Base-by-base conservation (phyloP, 2,329 filamentous ascomycete species). In the Fusarium scirpi region DNA sequence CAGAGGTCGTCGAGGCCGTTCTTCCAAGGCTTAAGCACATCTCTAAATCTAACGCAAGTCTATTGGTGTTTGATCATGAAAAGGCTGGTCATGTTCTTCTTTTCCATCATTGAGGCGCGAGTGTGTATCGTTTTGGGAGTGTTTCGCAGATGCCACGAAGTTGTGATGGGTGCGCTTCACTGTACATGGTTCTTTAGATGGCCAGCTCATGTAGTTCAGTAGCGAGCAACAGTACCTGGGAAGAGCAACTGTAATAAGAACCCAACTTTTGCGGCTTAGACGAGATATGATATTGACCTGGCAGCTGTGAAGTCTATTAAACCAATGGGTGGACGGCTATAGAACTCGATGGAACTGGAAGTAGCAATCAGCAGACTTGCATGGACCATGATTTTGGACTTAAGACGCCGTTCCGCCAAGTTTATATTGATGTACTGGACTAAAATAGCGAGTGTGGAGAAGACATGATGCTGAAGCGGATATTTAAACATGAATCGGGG, bases 1-100 rank as follows among this genome's bases (percentile, higher is more conserved):
- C 45, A 71, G 62, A 55, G 55, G 48, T 30, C 70, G 73, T 44
- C 70, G 76, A 18, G 73, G 76, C 44, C 76, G 78, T 25, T 58
- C 76, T 52, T 69, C 73, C 67, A 77, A 75, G 72, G 65, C 24
- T 29, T 72, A 12, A 66, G 3, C 24, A 22, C 11, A 25, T 20
- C 25, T 49, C 11, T 40, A 29, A 40, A 29, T 13, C 15, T 30
- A 43, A 29, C 11, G 15, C 27, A 41, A 27, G 29, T 46, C 20
- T 27, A 46, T 12, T 25, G 38, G n/a, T 24, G 27, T 30, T 53
- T 44, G 30, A 32, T 30, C 46, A 15, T 32, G 38, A 18, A 16
- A 13, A 15, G 20, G n/a, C 22, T 51, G 27, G 27, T 34, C n/a
- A 41, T 65, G 41, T 51, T 67, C 29, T 45, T 43, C 16, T 38